phyloP scores from a whole-genome alignment of 2,329 filamentous ascomycete genomes.

The Zasmidium citrigriseum region DNA sequence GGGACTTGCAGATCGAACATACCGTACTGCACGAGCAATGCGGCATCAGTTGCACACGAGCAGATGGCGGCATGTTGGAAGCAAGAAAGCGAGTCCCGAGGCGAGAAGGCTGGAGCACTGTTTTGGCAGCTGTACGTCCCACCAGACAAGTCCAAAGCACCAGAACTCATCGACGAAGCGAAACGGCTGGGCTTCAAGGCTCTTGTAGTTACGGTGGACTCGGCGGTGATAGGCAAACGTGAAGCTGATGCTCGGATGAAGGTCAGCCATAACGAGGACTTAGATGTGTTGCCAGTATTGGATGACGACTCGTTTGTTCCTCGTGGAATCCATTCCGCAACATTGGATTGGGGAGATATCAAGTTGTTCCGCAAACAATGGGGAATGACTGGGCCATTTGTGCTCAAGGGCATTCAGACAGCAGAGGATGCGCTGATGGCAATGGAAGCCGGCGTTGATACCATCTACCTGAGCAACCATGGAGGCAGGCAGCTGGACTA shows the following conservation, averaged over 20 bases:
- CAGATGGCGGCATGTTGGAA: neutral
- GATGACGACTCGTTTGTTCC: constrained; percentile 54
- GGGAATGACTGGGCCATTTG: constrained; percentile 26
- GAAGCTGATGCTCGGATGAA: constrained; percentile 44
- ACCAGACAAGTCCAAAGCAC: constrained; percentile 54
- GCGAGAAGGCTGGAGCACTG: constrained; percentile 31
- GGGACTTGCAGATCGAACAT: constrained; percentile 34
- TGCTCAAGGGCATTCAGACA: constrained; percentile 42
- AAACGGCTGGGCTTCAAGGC: constrained; percentile 50
- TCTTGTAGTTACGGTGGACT: constrained; percentile 62
- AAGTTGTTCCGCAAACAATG: constrained; percentile 37
- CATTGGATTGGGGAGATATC: constrained; percentile 52
- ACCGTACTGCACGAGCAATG: constrained; percentile 32
- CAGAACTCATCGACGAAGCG: constrained; percentile 52
- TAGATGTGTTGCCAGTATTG: constrained; percentile 54
- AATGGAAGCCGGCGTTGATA: constrained; percentile 42
- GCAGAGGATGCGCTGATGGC: constrained; percentile 44
- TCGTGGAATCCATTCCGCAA: constrained; percentile 28
- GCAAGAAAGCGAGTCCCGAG: neutral
- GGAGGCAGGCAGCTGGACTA: constrained; percentile 42
- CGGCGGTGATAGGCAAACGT: constrained; percentile 58
- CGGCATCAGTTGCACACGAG: constrained; percentile 25
- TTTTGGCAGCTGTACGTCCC: constrained; percentile 67
- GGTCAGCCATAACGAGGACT: constrained; percentile 36
- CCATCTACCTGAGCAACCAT: constrained; percentile 47